Evolutionary conservation across 1,139 yeast genomes (phyloP).

Genomic region (Trichomonascaceae sp.): DNA sequence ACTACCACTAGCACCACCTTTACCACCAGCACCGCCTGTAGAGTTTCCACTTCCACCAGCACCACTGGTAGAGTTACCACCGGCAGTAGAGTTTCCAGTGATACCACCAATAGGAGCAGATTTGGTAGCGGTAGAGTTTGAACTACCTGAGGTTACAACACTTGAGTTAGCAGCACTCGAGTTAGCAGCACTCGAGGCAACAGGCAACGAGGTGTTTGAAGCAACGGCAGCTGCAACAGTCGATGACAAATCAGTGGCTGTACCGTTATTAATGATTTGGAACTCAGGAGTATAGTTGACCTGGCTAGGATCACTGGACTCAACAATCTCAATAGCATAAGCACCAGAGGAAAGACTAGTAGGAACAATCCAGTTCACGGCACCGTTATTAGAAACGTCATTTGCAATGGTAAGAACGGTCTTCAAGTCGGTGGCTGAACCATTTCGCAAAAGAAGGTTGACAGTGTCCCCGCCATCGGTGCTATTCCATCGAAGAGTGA

Average conservation of each 20-base stretch:
- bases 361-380: conserved; percentile 36
- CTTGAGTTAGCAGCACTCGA: conserved; percentile 7
- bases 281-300: conserved; percentile 35
- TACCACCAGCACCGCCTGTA: conserved; percentile 8
- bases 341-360: conserved; percentile 26
- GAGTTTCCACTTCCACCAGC: conserved; percentile 10
- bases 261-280: conserved; percentile 24
- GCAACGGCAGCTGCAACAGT: conserved; percentile 2
- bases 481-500: conserved; percentile 32
- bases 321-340: conserved; percentile 32
- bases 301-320: conserved; percentile 25
- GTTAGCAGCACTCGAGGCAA: conserved; percentile 13
- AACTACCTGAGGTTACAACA: conserved; percentile 12
- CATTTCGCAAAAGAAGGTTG: conserved; percentile 30
- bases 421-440: conserved; percentile 29
- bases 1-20: conserved; percentile 10
- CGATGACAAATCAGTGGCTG: conserved; percentile 11
- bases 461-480: conserved; percentile 30
- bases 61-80: conserved; percentile 5
- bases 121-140: conserved; percentile 11
- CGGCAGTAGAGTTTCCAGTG: conserved; percentile 6
- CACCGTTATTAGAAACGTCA: conserved; percentile 32
- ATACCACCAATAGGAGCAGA: too few relatives aligned
- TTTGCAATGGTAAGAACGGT: conserved; percentile 33
- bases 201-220: conserved; percentile 1